Percentiles rank a stretch among this genome's conserved stretches.
Conservation (phyloP, 257 asterid species). For the Nicotiana undulata region DNA sequence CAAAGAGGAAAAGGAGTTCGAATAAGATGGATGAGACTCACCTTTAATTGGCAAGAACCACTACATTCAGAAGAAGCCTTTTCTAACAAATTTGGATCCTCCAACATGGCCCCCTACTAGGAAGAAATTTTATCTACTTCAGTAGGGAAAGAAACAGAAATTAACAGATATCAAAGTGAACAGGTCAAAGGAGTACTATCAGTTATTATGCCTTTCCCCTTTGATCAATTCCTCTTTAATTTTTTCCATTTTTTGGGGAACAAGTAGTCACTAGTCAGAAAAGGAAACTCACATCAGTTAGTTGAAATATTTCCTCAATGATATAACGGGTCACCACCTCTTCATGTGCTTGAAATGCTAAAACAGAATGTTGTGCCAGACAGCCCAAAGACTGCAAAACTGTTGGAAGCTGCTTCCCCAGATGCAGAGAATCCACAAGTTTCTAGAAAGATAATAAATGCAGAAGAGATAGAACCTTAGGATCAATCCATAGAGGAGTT, state of each 20-base stretch:
- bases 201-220: neutral
- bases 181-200: conserved; percentile 9
- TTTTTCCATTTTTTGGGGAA: neutral
- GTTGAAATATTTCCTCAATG: conserved; percentile 54
- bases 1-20: neutral
- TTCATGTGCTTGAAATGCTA: conserved; percentile 59
- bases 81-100: conserved; percentile 26
- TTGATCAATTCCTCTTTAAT: neutral
- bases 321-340: conserved; percentile 42
- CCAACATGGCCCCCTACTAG: conserved; percentile 35
- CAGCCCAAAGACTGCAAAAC: conserved; percentile 87
- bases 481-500: neutral
- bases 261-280: conserved; percentile 8
- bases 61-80: conserved; percentile 42
- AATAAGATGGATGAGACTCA: conserved; percentile 18
- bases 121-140: neutral
- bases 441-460: conserved; percentile 28
- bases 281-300: conserved; percentile 42
- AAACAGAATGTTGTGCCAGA: conserved; percentile 56
- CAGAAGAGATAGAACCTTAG: neutral
- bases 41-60: conserved; percentile 66
- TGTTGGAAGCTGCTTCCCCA: conserved; percentile 51
- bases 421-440: conserved; percentile 54
- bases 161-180: conserved; percentile 13
- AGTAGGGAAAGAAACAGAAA: conserved; percentile 15